Conservation (phyloP, 495 filamentous ascomycete genomes). For the Symbiotaphrina buchneri region DNA sequence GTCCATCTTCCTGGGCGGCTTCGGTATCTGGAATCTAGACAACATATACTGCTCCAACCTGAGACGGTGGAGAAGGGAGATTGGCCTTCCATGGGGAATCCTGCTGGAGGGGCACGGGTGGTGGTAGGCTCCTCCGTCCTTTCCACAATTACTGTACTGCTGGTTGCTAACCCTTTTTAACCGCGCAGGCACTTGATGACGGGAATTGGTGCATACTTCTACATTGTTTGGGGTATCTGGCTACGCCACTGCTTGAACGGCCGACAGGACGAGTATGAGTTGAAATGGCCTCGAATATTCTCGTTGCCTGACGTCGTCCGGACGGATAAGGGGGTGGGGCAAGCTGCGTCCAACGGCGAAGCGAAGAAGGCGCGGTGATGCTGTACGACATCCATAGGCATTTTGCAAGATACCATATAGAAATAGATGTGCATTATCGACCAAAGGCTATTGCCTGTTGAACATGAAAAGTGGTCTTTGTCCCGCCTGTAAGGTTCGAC, state of each 20-base stretch:
- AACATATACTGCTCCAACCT: slow-evolving; percentile 59
- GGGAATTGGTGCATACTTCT: slow-evolving; percentile 44
- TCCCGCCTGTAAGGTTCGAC: too few relatives aligned
- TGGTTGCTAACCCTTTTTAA: neutral
- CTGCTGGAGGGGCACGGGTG: slow-evolving; percentile 86
- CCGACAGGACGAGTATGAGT: slow-evolving; percentile 48
- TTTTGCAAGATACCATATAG: too few relatives aligned
- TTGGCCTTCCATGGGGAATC: slow-evolving; percentile 79
- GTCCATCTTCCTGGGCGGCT: slow-evolving; percentile 59
- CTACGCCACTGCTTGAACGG: slow-evolving; percentile 60
- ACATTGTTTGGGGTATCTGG: slow-evolving; percentile 77
- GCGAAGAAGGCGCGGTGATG: too few relatives aligned
- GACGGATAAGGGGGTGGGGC: too few relatives aligned
- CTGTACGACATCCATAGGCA: too few relatives aligned
- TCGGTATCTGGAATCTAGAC: slow-evolving; percentile 73
- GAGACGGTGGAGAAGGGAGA: slow-evolving; percentile 39
- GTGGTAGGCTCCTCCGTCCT: slow-evolving; percentile 52
- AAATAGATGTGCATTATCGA: too few relatives aligned
- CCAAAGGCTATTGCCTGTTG: too few relatives aligned
- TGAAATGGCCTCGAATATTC: slow-evolving; percentile 47
- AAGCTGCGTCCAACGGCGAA: too few relatives aligned
- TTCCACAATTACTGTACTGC: slow-evolving; percentile 7
- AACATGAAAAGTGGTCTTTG: too few relatives aligned
- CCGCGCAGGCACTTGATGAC: slow-evolving; percentile 38
- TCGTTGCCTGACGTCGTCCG: slow-evolving; percentile 43